Conservation (phyloP, 768 basidiomycete species). For the Trametes cubensis region DNA sequence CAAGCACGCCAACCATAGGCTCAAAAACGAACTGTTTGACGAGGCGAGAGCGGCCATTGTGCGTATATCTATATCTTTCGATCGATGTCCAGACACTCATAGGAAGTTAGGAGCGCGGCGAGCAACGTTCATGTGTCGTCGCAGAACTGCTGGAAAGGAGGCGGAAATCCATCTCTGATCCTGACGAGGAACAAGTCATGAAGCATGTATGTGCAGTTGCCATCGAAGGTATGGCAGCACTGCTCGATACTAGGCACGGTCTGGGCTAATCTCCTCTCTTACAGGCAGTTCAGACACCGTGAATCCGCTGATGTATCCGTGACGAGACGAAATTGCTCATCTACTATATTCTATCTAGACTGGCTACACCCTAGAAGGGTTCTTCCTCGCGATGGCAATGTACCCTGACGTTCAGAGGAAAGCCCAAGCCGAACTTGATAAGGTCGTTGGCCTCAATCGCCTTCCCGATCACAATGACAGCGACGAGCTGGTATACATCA, state of each 20-base stretch:
- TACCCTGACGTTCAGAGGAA: constrained; percentile 33
- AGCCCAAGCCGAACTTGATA: constrained; percentile 36
- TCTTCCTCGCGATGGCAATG: constrained; percentile 40
- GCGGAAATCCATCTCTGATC: constrained; percentile 12
- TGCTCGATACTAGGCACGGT: too few relatives aligned
- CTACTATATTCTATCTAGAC: constrained; percentile 26
- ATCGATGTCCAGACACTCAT: too few relatives aligned
- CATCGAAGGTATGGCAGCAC: constrained; percentile 17
- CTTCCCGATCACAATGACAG: constrained; percentile 28
- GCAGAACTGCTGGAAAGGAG: not conserved
- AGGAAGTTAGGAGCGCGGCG: not conserved
- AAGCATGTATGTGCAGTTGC: constrained; percentile 4
- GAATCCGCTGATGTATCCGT: too few relatives aligned
- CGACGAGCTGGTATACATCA: constrained; percentile 27
- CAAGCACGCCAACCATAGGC: not conserved
- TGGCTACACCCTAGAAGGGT: constrained; percentile 30
- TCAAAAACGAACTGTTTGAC: not conserved
- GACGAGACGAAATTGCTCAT: too few relatives aligned
- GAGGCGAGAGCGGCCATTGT: not conserved
- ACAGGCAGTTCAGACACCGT: constrained; percentile 24
- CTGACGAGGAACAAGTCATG: constrained; percentile 15
- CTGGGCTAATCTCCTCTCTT: too few relatives aligned
- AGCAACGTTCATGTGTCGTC: not conserved
- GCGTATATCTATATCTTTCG: too few relatives aligned
- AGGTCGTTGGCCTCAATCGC: constrained; percentile 25